Percentiles rank a stretch among this genome's conserved stretches.
Conservation (phyloP, 208 protist genomes). For the Leptomonas seymouri region DNA sequence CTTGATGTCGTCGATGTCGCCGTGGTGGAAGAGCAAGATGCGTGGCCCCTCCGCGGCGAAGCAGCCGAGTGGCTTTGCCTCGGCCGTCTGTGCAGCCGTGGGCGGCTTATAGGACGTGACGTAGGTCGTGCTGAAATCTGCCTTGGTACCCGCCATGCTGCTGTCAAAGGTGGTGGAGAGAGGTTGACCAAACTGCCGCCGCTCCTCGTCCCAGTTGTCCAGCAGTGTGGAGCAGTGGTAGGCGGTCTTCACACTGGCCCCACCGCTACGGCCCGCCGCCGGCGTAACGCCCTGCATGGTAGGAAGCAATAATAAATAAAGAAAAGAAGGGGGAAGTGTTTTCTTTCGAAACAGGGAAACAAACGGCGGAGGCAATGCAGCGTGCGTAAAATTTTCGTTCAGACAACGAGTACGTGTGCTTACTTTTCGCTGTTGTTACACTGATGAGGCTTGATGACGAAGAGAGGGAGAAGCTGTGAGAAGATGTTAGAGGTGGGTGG, state of each 20-base stretch:
- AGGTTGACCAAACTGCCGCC: conserved; percentile 37
- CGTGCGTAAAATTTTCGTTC: no score
- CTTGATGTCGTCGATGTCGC: conserved; percentile 60
- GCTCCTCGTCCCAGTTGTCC: conserved; percentile 90
- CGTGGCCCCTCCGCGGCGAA: conserved; percentile 63
- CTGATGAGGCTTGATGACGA: no score
- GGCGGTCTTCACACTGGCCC: conserved; percentile 58
- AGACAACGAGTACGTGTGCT: no score
- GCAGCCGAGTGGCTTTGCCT: conserved; percentile 54
- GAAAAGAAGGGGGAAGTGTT: neutral
- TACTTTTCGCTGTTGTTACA: no score
- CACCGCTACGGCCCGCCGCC: conserved; percentile 25
- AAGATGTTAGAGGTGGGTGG: no score
- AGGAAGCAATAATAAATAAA: conserved; percentile 17
- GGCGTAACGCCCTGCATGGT: conserved; percentile 6
- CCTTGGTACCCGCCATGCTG: neutral
- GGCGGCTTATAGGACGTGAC: conserved; percentile 48
- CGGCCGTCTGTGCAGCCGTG: conserved; percentile 36
- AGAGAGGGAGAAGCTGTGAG: no score
- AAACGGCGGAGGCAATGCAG: no score
- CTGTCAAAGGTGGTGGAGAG: conserved; percentile 11
- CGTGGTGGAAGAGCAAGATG: conserved; percentile 88
- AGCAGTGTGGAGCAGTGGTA: conserved; percentile 89
- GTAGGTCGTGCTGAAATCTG: conserved; percentile 61
- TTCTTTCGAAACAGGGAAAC: no score